Evolutionary conservation across 192 early-diverging fungal genomes (phyloP), one percentile per base, ranked within the genome.

Genomic region (Physocladia obscura): DNA sequence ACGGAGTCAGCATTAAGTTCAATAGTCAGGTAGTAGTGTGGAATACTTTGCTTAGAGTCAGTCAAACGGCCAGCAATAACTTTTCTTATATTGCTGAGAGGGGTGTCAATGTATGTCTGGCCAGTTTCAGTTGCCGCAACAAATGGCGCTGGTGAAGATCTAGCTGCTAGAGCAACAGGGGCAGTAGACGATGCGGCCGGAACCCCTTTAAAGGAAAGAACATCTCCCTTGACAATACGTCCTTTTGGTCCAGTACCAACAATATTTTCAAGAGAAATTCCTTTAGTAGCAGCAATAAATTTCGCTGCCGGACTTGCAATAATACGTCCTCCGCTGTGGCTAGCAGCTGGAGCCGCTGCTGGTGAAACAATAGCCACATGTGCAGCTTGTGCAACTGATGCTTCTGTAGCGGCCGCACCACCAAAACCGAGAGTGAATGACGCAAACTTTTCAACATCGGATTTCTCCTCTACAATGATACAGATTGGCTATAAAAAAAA

Each of bases 171-270:
- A 30, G 67, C 1, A 13, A 69, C 57, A 13, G 40, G 40, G 8
- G n/a, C 8, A n/a, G 40, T n/a, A 13, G 40, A 8, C 40, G 40
- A 44, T 44, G 8, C n/a, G 11, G 8, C 11, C 8, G 40, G 11
- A 49, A 44, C 72, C 30, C 74, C 74, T 35, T 85, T 82, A 74
- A 71, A 87, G 73, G 73, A 82, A 67, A 93, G 86, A 37, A 99
- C 88, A 75, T 99, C 97, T 44, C 87, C 84, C 87, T 97, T 97
- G 50, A 93, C 75, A 64, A 99, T 91, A 62, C 95, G 89, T 62
- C 94, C 94, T 50, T 86, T 74, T 40, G 95, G 95, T 29, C 95
- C 97, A 65, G 93, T 86, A 56, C 94, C 97, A 59, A 81, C 79
- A 64, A 99, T 78, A 40, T 86, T 78, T 51, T 81, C 78, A 58